Conservation (phyloP, 352 stramenopile species). For the Pythium sukuiense region DNA sequence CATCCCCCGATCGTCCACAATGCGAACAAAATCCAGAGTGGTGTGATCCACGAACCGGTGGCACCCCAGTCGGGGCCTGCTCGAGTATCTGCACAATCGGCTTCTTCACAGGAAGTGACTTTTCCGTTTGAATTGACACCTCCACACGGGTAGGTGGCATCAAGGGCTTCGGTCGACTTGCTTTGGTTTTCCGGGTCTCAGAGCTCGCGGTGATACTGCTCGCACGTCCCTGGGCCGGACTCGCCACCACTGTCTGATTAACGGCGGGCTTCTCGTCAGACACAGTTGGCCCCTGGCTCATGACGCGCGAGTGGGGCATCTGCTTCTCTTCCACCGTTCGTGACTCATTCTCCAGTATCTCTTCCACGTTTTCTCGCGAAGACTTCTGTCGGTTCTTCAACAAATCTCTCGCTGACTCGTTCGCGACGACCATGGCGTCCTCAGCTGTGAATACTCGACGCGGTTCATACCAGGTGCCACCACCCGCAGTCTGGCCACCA, state of each 20-base stretch:
- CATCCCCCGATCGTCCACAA: constrained; percentile 9
- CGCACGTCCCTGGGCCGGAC: too few relatives aligned
- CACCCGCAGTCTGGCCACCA: constrained; percentile 16
- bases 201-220: too few relatives aligned
- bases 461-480: constrained; percentile 22
- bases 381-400: constrained; percentile 12
- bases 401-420: constrained; percentile 36
- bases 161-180: too few relatives aligned
- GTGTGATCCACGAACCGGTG: not conserved
- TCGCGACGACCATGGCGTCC: constrained; percentile 41
- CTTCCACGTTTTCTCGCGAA: not conserved
- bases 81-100: not conserved
- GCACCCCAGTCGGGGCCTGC: not conserved
- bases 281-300: not conserved
- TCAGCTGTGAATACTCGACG: constrained; percentile 32
- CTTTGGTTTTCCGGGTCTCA: too few relatives aligned
- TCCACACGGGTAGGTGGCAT: not conserved
- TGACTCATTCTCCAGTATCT: not conserved
- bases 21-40: constrained; percentile 17
- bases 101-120: not conserved
- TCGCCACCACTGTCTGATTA: too few relatives aligned
- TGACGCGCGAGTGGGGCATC: not conserved
- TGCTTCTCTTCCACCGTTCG: not conserved
- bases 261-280: not conserved
- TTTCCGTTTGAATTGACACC: constrained; percentile 16